Conservation (phyloP, 2,329 filamentous ascomycete species). For the Juglanconis juglandina region DNA sequence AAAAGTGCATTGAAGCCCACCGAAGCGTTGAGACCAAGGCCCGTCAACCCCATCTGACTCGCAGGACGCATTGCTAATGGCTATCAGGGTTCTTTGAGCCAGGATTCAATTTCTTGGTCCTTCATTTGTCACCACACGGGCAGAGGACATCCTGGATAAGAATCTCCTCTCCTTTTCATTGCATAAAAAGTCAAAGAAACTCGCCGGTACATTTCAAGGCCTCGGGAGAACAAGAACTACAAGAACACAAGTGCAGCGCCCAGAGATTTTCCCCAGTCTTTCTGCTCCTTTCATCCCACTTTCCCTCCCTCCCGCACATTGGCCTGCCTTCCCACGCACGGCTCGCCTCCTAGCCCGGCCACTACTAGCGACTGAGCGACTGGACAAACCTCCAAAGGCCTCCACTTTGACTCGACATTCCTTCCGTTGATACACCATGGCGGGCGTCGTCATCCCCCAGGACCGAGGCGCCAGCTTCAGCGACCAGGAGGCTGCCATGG, state of each 20-base stretch:
- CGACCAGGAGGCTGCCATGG: constrained; percentile 9
- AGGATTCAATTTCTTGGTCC: neutral
- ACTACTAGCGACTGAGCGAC: neutral
- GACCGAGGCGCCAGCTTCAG: constrained; percentile 9
- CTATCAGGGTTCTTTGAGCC: neutral
- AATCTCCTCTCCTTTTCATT: neutral
- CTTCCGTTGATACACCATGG: constrained; percentile 2
- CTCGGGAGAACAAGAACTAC: neutral
- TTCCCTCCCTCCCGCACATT: neutral
- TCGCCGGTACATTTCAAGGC: neutral
- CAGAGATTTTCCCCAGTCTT: neutral
- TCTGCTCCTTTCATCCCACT: neutral
- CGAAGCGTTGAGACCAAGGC: neutral
- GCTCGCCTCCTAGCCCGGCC: neutral
- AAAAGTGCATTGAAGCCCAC: neutral
- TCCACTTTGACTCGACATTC: too few species aligned
- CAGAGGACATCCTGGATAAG: neutral
- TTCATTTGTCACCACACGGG: neutral
- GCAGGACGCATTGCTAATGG: neutral
- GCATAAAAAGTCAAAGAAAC: neutral
- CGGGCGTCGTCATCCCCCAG: constrained; percentile 11
- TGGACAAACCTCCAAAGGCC: neutral
- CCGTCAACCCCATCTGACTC: neutral
- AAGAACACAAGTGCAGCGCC: neutral
- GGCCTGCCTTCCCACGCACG: neutral